Percentiles rank a stretch among this genome's conserved stretches.
These are phyloP conservation scores for Pseudogymnoascus sp. DNA, from an alignment of 2,329 filamentous ascomycete genomes.

Conservation along the genomic window DNA sequence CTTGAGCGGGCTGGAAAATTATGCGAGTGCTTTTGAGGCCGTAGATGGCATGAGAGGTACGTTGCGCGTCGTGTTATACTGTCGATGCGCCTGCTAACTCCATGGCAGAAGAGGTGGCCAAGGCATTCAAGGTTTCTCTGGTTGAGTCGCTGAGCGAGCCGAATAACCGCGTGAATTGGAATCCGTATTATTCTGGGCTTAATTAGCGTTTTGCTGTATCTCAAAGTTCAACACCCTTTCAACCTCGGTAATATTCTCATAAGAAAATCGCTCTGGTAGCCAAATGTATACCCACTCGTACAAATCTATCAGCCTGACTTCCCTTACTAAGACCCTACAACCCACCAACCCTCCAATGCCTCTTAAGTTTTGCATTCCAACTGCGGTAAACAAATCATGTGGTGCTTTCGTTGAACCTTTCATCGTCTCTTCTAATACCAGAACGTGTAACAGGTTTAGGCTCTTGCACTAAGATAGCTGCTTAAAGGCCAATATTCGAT, in stretches of 20 bases:
- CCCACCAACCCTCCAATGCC: background rate
- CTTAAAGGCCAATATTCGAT: background rate
- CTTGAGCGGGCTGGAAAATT: slow-evolving; percentile 1
- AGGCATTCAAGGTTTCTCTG: background rate
- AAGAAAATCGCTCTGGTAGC: background rate
- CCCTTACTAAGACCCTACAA: background rate
- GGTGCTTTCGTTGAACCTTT: background rate
- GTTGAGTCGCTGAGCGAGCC: background rate
- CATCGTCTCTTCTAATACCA: background rate
- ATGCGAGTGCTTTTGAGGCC: background rate
- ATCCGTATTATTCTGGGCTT: background rate
- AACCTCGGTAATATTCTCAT: background rate
- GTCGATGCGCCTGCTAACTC: background rate
- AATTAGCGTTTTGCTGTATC: background rate
- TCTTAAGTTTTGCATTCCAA: background rate
- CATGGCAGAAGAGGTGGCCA: background rate
- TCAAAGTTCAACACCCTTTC: background rate
- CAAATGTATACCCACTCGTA: background rate
- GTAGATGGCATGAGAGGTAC: slow-evolving; percentile 9
- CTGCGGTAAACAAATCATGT: background rate
- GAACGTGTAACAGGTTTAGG: background rate
- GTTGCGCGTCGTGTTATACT: background rate
- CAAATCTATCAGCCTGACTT: background rate
- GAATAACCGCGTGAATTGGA: background rate
- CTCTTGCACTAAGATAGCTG: background rate